Evolutionary conservation across 1,284 basidiomycete genomes (phyloP).

Genomic region (Cryptococcus depauperatus): DNA sequence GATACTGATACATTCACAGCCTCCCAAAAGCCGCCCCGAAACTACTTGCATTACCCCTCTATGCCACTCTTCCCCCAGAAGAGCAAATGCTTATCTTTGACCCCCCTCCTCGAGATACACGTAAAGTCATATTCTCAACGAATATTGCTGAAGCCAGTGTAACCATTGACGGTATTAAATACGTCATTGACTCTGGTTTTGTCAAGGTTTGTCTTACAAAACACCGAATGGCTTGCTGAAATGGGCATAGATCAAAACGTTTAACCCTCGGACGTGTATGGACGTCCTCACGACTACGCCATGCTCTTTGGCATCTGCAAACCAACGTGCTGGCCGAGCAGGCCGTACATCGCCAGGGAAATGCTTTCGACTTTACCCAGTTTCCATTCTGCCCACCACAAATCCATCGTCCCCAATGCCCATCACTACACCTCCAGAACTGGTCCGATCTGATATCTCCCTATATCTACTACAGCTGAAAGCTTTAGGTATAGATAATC

Average conservation of each 20-base stretch:
- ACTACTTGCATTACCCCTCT: slow-evolving; percentile 66
- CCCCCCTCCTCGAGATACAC: slow-evolving; percentile 59
- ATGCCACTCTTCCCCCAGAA: slow-evolving; percentile 75
- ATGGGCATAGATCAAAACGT: slow-evolving; percentile 62
- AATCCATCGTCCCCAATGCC: slow-evolving; percentile 44
- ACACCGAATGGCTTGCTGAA: slow-evolving; percentile 2
- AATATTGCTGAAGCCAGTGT: slow-evolving; percentile 98
- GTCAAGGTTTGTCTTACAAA: slow-evolving; percentile 57
- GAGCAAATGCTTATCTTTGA: slow-evolving; percentile 83
- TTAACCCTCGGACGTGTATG: slow-evolving; percentile 71
- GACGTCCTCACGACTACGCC: slow-evolving; percentile 73
- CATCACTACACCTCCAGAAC: slow-evolving; percentile 71
- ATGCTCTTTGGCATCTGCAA: slow-evolving; percentile 72
- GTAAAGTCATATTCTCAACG: slow-evolving; percentile 88
- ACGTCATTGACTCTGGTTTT: slow-evolving; percentile 90
- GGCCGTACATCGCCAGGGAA: slow-evolving; percentile 83
- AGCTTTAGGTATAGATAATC: slow-evolving; percentile 84
- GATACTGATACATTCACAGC: slow-evolving; percentile 45
- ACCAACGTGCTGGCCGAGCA: slow-evolving; percentile 80
- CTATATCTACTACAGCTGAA: slow-evolving; percentile 87
- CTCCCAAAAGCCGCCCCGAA: slow-evolving; percentile 57
- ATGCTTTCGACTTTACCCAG: slow-evolving; percentile 86
- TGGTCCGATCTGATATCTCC: slow-evolving; percentile 78
- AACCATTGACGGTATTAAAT: slow-evolving; percentile 90
- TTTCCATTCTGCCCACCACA: slow-evolving; percentile 54